These are phyloP conservation scores for Phaseolus coccineus DNA, from an alignment of 331 rosid genomes.

Conservation along the genomic window DNA sequence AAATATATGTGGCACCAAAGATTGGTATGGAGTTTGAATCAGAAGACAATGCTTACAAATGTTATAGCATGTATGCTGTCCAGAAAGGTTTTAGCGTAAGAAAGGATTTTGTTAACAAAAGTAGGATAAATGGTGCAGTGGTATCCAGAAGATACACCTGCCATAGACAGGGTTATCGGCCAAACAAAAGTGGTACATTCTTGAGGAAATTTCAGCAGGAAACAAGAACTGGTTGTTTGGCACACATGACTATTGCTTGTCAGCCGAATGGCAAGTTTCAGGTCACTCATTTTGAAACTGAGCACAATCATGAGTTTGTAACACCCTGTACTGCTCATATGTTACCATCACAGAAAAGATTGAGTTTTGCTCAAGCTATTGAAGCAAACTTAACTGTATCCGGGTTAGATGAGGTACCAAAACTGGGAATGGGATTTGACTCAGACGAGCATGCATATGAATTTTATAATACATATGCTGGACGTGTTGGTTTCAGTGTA, in stretches of 20 bases:
- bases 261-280: conserved; percentile 62
- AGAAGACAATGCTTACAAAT: conserved; percentile 67
- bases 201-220: conserved; percentile 53
- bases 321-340: conserved; percentile 52
- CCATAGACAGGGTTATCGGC: conserved; percentile 66
- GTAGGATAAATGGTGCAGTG: conserved; percentile 62
- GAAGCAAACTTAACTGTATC: conserved; percentile 51
- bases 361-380: conserved; percentile 65
- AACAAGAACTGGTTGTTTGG: conserved; percentile 76
- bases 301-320: conserved; percentile 68
- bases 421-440: conserved; percentile 68
- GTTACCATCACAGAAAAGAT: conserved; percentile 67
- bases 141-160: conserved; percentile 73
- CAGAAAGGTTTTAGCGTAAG: conserved; percentile 68
- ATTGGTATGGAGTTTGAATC: conserved; percentile 66
- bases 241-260: conserved; percentile 73
- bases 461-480: conserved; percentile 66
- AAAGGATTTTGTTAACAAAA: conserved; percentile 70
- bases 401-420: conserved; percentile 59
- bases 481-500: conserved; percentile 66
- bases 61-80: conserved; percentile 63
- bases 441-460: conserved; percentile 66
- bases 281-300: conserved; percentile 59
- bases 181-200: conserved; percentile 41
- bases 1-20: conserved; percentile 44